phyloP scores from a whole-genome alignment of 805 yeast species.

The Priceomyces melissophilus region DNA sequence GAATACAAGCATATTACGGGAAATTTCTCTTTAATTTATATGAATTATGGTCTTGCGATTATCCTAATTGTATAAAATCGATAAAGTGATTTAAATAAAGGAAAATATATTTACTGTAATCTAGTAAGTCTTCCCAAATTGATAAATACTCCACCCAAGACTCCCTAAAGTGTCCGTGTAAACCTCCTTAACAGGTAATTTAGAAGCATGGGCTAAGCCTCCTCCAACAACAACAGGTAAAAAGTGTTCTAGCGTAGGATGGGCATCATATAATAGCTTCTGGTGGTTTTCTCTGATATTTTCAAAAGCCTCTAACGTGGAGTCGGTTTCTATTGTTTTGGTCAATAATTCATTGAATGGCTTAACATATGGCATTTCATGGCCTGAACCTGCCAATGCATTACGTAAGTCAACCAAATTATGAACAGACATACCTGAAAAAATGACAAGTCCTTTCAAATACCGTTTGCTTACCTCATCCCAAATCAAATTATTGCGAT shows the following conservation, averaged over 20 bases:
- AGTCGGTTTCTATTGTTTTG: conserved; percentile 31
- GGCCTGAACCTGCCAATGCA: conserved; percentile 12
- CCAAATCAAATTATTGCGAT: conserved; percentile 43
- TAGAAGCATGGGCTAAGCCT: conserved; percentile 47
- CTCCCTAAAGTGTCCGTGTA: conserved; percentile 44
- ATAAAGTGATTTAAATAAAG: background rate
- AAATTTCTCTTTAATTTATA: too few species aligned
- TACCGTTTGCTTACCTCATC: conserved; percentile 22
- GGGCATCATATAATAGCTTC: conserved; percentile 47
- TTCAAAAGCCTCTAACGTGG: conserved; percentile 35
- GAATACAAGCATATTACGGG: background rate
- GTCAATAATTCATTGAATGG: conserved; percentile 50
- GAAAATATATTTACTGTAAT: background rate
- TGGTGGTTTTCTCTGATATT: conserved; percentile 26
- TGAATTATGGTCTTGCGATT: too few species aligned
- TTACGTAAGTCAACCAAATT: conserved; percentile 55
- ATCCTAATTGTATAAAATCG: too few species aligned
- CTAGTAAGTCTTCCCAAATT: conserved; percentile 33
- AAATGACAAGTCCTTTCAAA: conserved; percentile 44
- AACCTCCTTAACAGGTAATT: conserved; percentile 37
- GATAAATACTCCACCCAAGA: conserved; percentile 71
- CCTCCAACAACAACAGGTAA: conserved; percentile 62
- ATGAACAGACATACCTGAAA: conserved; percentile 81
- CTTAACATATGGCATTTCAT: conserved; percentile 44
- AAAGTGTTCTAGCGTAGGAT: conserved; percentile 77